phyloP scores from a whole-genome alignment of 768 basidiomycete genomes.

The Pleurotus eryngii region DNA sequence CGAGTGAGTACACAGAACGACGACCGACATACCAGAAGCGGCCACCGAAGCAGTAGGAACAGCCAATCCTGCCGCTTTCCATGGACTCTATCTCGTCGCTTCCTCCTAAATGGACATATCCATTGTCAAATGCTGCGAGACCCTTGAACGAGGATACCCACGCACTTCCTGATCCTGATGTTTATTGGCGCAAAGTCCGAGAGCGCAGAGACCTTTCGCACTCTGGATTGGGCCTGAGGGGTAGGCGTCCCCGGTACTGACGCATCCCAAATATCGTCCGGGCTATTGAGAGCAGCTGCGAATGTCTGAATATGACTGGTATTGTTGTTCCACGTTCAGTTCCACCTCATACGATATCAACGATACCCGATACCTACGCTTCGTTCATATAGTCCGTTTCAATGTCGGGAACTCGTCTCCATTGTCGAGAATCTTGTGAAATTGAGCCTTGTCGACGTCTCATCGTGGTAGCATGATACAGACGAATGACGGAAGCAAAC shows the following conservation, averaged over 20 bases:
- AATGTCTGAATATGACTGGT: slow-evolving; percentile 67
- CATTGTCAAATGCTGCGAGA: slow-evolving; percentile 18
- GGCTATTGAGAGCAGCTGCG: slow-evolving; percentile 58
- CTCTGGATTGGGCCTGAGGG: slow-evolving; percentile 35
- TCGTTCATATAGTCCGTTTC: slow-evolving; percentile 66
- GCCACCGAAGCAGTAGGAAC: slow-evolving; percentile 82
- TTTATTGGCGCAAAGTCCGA: slow-evolving; percentile 92
- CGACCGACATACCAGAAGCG: slow-evolving; percentile 59
- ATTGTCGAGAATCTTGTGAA: not conserved
- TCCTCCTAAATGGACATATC: slow-evolving; percentile 12
- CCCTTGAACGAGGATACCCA: slow-evolving; percentile 10
- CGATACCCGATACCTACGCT: slow-evolving; percentile 36
- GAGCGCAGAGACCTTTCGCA: slow-evolving; percentile 78
- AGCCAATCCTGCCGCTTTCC: slow-evolving; percentile 66
- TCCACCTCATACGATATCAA: too few species aligned
- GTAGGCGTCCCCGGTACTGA: slow-evolving; percentile 37
- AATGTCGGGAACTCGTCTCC: slow-evolving; percentile 21
- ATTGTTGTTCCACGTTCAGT: too few species aligned
- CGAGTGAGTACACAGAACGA: not conserved
- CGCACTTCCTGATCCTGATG: slow-evolving; percentile 71
- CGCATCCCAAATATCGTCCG: slow-evolving; percentile 31
- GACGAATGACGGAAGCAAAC: not conserved
- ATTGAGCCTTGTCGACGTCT: not conserved
- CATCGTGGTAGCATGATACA: slow-evolving; percentile 2
- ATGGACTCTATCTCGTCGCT: slow-evolving; percentile 29